Evolutionary conservation across 2,329 filamentous ascomycete genomes (phyloP).

Genomic region (Cladosporium austrohemisphaericum): DNA sequence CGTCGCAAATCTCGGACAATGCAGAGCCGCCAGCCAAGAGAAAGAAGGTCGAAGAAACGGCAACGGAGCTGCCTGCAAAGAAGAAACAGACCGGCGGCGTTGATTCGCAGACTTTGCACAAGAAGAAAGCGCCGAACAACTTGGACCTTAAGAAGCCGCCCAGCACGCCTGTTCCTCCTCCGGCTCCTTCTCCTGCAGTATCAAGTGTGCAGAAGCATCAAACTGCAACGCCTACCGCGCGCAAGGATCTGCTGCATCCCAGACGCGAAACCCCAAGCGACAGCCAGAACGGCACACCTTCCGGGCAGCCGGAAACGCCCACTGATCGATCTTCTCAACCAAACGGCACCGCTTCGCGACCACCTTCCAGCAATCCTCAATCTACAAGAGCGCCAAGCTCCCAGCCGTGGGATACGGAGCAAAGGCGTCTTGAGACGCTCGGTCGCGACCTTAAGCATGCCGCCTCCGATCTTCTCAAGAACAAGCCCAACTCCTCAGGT

Average conservation of each 20-base stretch:
- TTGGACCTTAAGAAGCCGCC: conserved; percentile 2
- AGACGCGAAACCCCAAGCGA: conserved; percentile 23
- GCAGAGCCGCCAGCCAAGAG: conserved; percentile 23
- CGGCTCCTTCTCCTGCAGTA: conserved; percentile 4
- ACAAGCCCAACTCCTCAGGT: not conserved
- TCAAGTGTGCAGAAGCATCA: conserved; percentile 23
- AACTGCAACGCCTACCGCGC: conserved; percentile 25
- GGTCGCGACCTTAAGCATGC: conserved; percentile 47
- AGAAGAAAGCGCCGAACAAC: conserved; percentile 11
- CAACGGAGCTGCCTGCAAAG: not conserved
- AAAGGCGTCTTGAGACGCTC: conserved; percentile 39
- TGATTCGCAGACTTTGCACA: conserved; percentile 1
- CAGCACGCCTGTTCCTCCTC: conserved; percentile 14
- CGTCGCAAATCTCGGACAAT: not conserved
- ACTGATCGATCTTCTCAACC: conserved; percentile 14
- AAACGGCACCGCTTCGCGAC: conserved; percentile 14
- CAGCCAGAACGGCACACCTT: conserved; percentile 21
- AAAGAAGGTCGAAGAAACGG: conserved; percentile 22
- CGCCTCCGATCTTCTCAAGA: conserved; percentile 36
- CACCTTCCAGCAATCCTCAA: conserved; percentile 16
- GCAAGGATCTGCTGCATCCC: conserved; percentile 28
- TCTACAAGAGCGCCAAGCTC: conserved; percentile 25
- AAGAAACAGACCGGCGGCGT: conserved; percentile 9
- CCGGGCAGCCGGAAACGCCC: conserved; percentile 24
- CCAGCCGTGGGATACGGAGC: conserved; percentile 36